Conservation (phyloP, 2,329 filamentous ascomycete genomes). For the Cercospora brassicicola region DNA sequence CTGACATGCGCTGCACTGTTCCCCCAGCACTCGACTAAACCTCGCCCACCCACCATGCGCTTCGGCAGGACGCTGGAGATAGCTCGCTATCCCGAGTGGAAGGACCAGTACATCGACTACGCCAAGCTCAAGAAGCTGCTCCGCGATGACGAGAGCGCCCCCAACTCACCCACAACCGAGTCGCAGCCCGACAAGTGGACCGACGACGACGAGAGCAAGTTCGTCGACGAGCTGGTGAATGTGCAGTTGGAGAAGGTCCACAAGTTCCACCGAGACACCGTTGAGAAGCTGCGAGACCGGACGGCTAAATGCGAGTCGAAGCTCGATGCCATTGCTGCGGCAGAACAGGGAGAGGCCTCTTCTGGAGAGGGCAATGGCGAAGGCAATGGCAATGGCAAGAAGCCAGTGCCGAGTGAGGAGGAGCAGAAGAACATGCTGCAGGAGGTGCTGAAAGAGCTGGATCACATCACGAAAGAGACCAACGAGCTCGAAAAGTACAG, state of each 20-base stretch:
- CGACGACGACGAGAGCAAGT: slow-evolving; percentile 86
- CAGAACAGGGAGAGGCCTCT: slow-evolving; percentile 38
- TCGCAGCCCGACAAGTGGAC: slow-evolving; percentile 70
- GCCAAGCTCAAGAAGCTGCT: slow-evolving; percentile 85
- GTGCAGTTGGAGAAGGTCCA: slow-evolving; percentile 94
- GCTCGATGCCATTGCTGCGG: slow-evolving; percentile 57
- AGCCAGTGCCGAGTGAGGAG: slow-evolving; percentile 41
- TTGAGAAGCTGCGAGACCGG: slow-evolving; percentile 77
- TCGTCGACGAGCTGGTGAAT: slow-evolving; percentile 94
- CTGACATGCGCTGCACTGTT: background rate
- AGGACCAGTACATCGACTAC: slow-evolving; percentile 93
- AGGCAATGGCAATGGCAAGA: slow-evolving; percentile 34
- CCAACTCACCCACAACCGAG: slow-evolving; percentile 48
- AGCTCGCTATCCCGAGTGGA: slow-evolving; percentile 83
- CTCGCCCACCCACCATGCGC: slow-evolving; percentile 61
- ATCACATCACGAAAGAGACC: slow-evolving; percentile 83
- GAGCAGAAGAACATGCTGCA: slow-evolving; percentile 59
- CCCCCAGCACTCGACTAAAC: background rate
- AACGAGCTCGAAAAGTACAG: slow-evolving; percentile 94
- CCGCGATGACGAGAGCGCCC: slow-evolving; percentile 62
- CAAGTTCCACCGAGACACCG: slow-evolving; percentile 79
- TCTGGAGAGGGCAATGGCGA: slow-evolving; percentile 27
- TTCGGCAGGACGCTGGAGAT: slow-evolving; percentile 86
- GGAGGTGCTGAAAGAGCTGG: slow-evolving; percentile 75
- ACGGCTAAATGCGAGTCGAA: slow-evolving; percentile 68